phyloP scores from a whole-genome alignment of 371 early-diverging fungal genomes.

The Mucor saturninus region DNA sequence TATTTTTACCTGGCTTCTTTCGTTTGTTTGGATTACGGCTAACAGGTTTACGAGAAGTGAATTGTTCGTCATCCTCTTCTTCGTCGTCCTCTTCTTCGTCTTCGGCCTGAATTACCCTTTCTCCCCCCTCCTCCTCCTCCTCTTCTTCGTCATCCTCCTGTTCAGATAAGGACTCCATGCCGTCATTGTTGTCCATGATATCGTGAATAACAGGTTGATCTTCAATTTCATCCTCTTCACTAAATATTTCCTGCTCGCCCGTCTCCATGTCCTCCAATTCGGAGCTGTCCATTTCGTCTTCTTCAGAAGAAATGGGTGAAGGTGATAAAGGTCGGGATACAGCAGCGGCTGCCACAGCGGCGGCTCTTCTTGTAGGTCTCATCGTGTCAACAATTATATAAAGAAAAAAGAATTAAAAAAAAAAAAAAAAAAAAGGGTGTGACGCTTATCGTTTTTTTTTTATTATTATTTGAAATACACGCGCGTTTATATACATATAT shows the following conservation, averaged over 20 bases:
- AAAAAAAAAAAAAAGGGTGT: neutral
- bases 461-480: neutral
- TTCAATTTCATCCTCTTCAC: conserved; percentile 39
- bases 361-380: conserved; percentile 33
- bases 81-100: conserved; percentile 43
- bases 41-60: conserved; percentile 8
- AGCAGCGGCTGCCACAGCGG: conserved; percentile 18
- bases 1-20: conserved; percentile 35
- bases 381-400: neutral
- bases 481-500: neutral
- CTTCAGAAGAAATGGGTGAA: conserved; percentile 30
- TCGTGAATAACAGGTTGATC: conserved; percentile 30
- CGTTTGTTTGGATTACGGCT: conserved; percentile 25
- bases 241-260: conserved; percentile 22
- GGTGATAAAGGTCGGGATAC: conserved; percentile 25
- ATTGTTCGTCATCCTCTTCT: conserved; percentile 39
- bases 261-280: conserved; percentile 26
- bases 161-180: conserved; percentile 37
- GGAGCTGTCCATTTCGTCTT: conserved; percentile 14
- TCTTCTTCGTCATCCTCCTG: conserved; percentile 35
- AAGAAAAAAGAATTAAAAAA: neutral
- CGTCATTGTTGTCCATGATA: conserved; percentile 15
- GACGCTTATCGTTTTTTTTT: conserved; percentile 3
- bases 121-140: conserved; percentile 36
- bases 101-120: conserved; percentile 15